Evolutionary conservation across 768 basidiomycete species (phyloP).

Genomic region (Tylopilus sp.): DNA sequence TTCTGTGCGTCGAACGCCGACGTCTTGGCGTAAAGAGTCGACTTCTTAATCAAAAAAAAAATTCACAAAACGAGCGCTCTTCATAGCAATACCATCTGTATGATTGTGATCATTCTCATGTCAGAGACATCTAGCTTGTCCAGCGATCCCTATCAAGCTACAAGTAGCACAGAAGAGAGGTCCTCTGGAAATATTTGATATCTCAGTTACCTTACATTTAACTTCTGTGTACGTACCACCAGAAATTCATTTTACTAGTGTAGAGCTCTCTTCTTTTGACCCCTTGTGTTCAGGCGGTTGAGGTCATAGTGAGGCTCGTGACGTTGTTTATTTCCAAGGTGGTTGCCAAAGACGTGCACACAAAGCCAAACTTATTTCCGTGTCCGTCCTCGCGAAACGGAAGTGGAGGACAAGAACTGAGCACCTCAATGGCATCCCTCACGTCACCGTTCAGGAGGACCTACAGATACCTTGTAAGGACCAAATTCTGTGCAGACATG

Average conservation of each 20-base stretch:
- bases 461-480: slow-evolving; percentile 29
- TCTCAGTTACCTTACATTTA: not conserved
- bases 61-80: too few species aligned
- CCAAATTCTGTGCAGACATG: not conserved
- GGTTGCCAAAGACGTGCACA: slow-evolving; percentile 22
- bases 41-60: too few species aligned
- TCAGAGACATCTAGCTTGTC: not conserved
- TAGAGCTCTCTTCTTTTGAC: too few species aligned
- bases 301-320: too few species aligned
- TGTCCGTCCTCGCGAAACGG: slow-evolving; percentile 6
- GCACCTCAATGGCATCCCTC: slow-evolving; percentile 26
- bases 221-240: not conserved
- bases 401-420: not conserved
- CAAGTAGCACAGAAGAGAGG: not conserved
- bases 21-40: too few species aligned
- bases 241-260: not conserved
- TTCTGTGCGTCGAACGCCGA: slow-evolving; percentile 1
- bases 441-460: slow-evolving; percentile 27
- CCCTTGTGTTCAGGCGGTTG: too few species aligned
- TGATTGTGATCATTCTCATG: too few species aligned
- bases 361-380: slow-evolving; percentile 19
- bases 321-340: slow-evolving; percentile 26
- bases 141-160: not conserved
- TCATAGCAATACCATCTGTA: too few species aligned
- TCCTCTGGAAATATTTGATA: too few species aligned